Conservation (phyloP, 2,329 filamentous ascomycete species). For the Botryotinia globosa region DNA sequence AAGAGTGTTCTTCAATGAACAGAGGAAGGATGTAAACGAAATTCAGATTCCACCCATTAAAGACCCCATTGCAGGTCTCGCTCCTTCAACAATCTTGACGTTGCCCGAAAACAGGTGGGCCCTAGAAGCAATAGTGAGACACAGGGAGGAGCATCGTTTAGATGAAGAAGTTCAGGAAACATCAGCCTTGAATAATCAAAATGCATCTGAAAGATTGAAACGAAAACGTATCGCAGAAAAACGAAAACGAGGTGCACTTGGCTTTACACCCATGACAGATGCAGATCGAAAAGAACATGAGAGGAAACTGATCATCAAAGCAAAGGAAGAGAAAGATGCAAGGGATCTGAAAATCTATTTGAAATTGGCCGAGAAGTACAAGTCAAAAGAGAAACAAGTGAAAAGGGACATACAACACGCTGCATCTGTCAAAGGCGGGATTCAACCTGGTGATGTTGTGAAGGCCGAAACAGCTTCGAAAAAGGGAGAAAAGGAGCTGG, state of each 20-base stretch:
- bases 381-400: background rate
- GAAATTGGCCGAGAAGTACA: background rate
- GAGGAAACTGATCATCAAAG: background rate
- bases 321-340: background rate
- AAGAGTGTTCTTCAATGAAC: background rate
- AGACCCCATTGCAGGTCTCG: conserved; percentile 5
- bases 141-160: background rate
- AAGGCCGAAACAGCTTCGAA: background rate
- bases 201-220: conserved; percentile 9
- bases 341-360: background rate
- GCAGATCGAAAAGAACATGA: background rate
- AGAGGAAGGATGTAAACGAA: background rate
- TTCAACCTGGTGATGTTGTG: background rate
- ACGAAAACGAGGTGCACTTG: background rate
- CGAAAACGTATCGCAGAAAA: background rate
- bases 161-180: background rate
- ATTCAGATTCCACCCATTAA: background rate
- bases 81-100: background rate
- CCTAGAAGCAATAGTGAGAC: background rate
- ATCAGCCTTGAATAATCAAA: background rate
- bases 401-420: background rate
- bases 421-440: background rate
- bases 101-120: conserved; percentile 1
- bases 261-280: background rate
- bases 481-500: background rate